These are phyloP conservation scores for Aristolochia californica DNA, from an alignment of 164 flowering plant genomes.

Conservation along the genomic window DNA sequence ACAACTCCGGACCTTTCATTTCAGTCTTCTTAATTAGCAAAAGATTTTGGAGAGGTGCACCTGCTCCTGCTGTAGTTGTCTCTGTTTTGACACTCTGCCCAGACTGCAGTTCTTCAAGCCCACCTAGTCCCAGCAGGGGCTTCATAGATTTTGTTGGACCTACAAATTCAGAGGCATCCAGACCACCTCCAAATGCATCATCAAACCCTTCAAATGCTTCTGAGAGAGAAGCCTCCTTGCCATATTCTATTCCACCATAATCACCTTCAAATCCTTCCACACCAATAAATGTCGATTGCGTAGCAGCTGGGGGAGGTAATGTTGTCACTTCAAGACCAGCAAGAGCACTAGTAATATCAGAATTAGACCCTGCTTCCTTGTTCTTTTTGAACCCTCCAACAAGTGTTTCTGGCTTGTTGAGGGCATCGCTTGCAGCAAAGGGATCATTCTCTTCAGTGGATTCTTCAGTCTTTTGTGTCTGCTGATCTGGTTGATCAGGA, in stretches of 20 bases:
- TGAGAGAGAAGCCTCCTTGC: conserved; percentile 50
- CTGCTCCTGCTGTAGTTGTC: conserved; percentile 22
- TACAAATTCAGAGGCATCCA: conserved; percentile 92
- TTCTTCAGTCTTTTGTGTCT: conserved; percentile 33
- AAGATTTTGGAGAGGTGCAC: conserved; percentile 57
- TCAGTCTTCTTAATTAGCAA: conserved; percentile 56
- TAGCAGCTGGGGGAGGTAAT: conserved; percentile 88
- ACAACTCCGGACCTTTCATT: conserved; percentile 95
- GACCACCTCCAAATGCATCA: conserved; percentile 93
- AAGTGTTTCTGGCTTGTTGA: conserved; percentile 57
- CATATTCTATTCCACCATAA: conserved; percentile 89
- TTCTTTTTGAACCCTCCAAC: conserved; percentile 89
- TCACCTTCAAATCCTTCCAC: conserved; percentile 97
- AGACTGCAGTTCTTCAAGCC: conserved; percentile 65
- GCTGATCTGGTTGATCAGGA: conserved; percentile 24
- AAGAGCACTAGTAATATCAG: conserved; percentile 58
- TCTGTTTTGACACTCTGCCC: conserved; percentile 22
- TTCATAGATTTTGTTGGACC: conserved; percentile 44
- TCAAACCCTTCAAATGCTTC: conserved; percentile 88
- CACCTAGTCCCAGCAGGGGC: conserved; percentile 51
- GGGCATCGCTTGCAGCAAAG: conserved; percentile 86
- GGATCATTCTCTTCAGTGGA: conserved; percentile 56
- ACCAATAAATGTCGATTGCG: conserved; percentile 64
- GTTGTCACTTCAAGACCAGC: conserved; percentile 81
- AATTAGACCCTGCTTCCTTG: conserved; percentile 31